Conservation (phyloP, 768 basidiomycete genomes). For the Pleurotus giganteus region DNA sequence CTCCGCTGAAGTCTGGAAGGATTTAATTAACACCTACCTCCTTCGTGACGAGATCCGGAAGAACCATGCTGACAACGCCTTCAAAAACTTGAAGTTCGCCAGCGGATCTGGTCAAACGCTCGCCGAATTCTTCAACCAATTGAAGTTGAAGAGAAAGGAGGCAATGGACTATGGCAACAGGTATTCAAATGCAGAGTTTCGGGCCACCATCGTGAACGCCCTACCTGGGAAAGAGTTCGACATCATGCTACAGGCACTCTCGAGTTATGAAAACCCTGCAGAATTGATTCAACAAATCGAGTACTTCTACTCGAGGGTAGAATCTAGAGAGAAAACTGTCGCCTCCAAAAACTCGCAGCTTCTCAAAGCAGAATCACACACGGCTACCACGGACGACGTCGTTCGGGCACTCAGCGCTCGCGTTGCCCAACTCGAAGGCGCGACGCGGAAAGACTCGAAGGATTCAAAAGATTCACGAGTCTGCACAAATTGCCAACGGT, state of each 20-base stretch:
- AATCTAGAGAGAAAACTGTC: not conserved
- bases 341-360: not conserved
- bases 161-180: conserved; percentile 14
- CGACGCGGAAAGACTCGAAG: not conserved
- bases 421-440: not conserved
- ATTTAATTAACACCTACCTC: not conserved
- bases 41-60: not conserved
- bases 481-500: conserved; percentile 20
- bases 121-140: not conserved
- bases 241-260: conserved; percentile 14
- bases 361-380: not conserved
- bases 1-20: not conserved
- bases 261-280: conserved; percentile 3
- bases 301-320: conserved; percentile 9
- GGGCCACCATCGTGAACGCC: conserved; percentile 17
- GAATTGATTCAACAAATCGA: conserved; percentile 13
- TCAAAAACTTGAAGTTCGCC: not conserved
- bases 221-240: conserved; percentile 21
- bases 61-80: not conserved
- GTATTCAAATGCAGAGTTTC: conserved; percentile 16
- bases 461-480: not conserved
- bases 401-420: conserved; percentile 3
- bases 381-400: not conserved
- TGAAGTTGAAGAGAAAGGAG: not conserved
- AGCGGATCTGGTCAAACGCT: not conserved